Conservation (phyloP, 164 flowering plant species). For the Pachysandra terminalis region DNA sequence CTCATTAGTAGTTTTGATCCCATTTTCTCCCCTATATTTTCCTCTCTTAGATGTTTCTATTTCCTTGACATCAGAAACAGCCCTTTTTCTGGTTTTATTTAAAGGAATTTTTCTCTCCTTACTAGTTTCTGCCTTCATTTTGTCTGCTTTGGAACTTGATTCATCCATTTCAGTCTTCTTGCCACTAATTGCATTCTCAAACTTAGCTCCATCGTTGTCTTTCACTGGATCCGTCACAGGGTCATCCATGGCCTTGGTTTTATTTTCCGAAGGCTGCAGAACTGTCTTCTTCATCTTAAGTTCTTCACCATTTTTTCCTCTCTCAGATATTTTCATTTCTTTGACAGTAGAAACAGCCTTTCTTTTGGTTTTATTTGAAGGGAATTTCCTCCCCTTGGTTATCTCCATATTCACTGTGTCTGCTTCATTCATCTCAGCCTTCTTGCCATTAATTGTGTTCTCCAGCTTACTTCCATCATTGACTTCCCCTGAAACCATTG, state of each 20-base stretch:
- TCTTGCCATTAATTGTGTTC: conserved; percentile 10
- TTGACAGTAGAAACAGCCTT: conserved; percentile 7
- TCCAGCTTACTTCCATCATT: conserved; percentile 9
- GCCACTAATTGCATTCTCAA: conserved; percentile 8
- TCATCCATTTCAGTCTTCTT: conserved; percentile 7
- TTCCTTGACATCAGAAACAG: conserved; percentile 2
- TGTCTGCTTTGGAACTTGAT: conserved; percentile 13
- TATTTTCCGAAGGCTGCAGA: background rate
- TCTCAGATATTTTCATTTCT: conserved; percentile 10
- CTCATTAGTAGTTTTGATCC: conserved; percentile 9
- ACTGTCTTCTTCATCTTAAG: conserved; percentile 7
- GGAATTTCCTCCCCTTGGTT: conserved; percentile 19
- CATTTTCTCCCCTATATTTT: conserved; percentile 6
- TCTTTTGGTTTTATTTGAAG: conserved; percentile 24
- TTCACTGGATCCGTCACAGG: conserved; percentile 1
- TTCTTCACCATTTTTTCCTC: conserved; percentile 10
- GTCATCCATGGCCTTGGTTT: background rate
- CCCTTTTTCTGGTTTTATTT: conserved; percentile 23
- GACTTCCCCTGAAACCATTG: background rate
- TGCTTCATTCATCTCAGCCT: conserved; percentile 4
- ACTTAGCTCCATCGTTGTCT: conserved; percentile 10
- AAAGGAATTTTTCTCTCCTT: conserved; percentile 24
- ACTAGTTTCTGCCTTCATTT: conserved; percentile 8
- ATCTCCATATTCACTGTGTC: conserved; percentile 15
- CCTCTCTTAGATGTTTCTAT: conserved; percentile 12